Base-by-base conservation (phyloP, 2,329 filamentous ascomycete genomes). In the Paecilomyces formosus region DNA sequence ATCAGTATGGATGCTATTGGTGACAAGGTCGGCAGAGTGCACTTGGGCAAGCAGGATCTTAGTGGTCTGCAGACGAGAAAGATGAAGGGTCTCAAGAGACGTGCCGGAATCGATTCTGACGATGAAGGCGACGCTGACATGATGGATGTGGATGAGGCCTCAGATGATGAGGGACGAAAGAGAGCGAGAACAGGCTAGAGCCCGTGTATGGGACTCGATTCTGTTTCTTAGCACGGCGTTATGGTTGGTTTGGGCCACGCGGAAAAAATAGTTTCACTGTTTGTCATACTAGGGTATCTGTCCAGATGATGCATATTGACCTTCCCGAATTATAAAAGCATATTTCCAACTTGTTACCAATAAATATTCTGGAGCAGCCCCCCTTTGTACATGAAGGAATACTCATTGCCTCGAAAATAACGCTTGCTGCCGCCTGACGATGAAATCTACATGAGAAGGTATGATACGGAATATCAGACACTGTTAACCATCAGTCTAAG, bases 51-150 rank as follows among this genome's bases (percentile, higher is more conserved):
- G 79, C 92, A 97, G 77, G 92, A 99, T 77, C 82, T 99, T 60
- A 82, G 81, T 70, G 84, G 88, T 67, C 76, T 99, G 75, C 94
- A 99, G 81, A 95, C 92, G 56, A 87, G 94, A 71, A 99, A 99
- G 85, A 97, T 99, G 92, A 99, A 99, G 86, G 94, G 92, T 65
- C 76, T 99, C 65, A 99, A 97, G 85, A 83, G 94, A 64, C 86
- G 83, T 63, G 85, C 90, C 57, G 86, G 86, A 62, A 77, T 84
- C 24, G 81, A 82, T 55, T 79, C 78, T 55, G 82, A 81, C 50
- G 80, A 79, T 24, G 84, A 82, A 55, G 80, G 78, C 3, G 78
- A 78, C 60, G 74, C 69, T 50, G 80, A 81, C 55, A 80, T 76
- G 59, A 79, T 78, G 65, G 77, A 80, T 58, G 74, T 74, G 57